These are phyloP conservation scores for Maudiozyma humilis DNA, from an alignment of 1,139 yeast species.

Conservation along the genomic window DNA sequence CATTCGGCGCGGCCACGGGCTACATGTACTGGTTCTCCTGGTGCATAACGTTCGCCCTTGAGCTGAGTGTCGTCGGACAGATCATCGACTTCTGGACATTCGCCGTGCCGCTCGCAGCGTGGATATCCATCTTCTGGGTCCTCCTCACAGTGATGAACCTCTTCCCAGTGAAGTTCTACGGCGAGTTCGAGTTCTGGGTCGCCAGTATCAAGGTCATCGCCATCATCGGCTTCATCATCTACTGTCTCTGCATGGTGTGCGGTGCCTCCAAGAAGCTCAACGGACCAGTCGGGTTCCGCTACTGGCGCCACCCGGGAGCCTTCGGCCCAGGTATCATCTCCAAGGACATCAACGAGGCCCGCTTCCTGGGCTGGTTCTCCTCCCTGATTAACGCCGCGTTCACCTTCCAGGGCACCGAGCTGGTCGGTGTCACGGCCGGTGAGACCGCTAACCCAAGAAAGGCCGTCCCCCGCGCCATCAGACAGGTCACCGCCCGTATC, in stretches of 20 bases:
- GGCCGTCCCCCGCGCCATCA: conserved; percentile 77
- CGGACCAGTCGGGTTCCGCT: conserved; percentile 75
- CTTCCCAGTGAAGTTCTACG: conserved; percentile 57
- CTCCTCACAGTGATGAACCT: conserved; percentile 44
- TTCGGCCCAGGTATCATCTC: conserved; percentile 57
- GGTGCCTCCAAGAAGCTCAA: conserved; percentile 51
- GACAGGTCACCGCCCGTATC: conserved; percentile 75
- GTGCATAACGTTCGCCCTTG: conserved; percentile 81
- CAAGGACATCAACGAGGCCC: conserved; percentile 51
- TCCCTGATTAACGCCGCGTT: conserved; percentile 65
- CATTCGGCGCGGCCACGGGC: conserved; percentile 73
- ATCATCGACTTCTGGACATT: conserved; percentile 70
- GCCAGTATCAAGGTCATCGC: conserved; percentile 66
- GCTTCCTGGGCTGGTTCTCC: conserved; percentile 62
- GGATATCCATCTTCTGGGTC: conserved; percentile 68
- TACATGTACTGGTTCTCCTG: conserved; percentile 85
- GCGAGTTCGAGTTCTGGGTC: conserved; percentile 66
- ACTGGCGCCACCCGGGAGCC: conserved; percentile 92
- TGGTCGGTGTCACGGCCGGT: conserved; percentile 83
- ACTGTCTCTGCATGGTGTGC: conserved; percentile 64
- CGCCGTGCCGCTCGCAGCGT: conserved; percentile 55
- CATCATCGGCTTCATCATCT: conserved; percentile 62
- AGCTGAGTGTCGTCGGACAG: conserved; percentile 75
- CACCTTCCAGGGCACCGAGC: conserved; percentile 79
- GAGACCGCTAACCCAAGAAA: conserved; percentile 77